Conservation (phyloP, 1,139 yeast species). For the Wickerhamiella pararugosa region DNA sequence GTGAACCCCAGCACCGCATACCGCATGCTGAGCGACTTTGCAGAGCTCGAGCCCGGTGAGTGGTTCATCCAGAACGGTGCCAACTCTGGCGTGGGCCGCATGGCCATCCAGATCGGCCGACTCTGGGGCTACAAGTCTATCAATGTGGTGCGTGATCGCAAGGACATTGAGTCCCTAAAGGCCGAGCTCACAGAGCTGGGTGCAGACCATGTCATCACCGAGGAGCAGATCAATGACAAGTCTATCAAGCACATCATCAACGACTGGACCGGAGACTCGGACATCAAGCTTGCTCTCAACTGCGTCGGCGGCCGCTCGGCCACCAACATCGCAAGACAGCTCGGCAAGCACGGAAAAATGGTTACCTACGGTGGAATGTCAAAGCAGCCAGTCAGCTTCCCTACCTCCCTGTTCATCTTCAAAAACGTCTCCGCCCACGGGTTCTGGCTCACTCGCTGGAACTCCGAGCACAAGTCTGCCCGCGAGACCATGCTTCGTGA, state of each 20-base stretch:
- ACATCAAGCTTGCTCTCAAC: conserved; percentile 65
- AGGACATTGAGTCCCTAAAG: conserved; percentile 48
- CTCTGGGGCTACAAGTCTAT: conserved; percentile 68
- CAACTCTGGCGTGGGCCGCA: conserved; percentile 89
- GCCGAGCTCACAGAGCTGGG: conserved; percentile 48
- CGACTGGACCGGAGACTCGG: conserved; percentile 39
- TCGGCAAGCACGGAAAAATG: conserved; percentile 56
- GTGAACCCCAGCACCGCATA: conserved; percentile 92
- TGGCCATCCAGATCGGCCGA: conserved; percentile 76
- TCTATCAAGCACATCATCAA: conserved; percentile 52
- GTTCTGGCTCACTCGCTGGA: conserved; percentile 82
- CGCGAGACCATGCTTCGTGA: conserved; percentile 46
- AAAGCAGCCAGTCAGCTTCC: conserved; percentile 77
- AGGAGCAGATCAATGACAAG: conserved; percentile 58
- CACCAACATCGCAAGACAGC: conserved; percentile 66
- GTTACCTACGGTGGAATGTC: conserved; percentile 98
- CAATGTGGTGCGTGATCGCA: conserved; percentile 77
- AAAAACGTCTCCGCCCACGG: conserved; percentile 78
- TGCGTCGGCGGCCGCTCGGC: conserved; percentile 87
- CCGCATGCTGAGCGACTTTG: conserved; percentile 66
- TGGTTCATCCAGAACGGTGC: conserved; percentile 98
- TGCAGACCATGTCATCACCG: conserved; percentile 84
- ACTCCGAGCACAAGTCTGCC: conserved; percentile 45
- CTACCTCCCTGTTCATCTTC: conserved; percentile 80
- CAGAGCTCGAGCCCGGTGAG: conserved; percentile 51